A percentile compares a stretch with the other conserved stretches of the same genome.
These are phyloP conservation scores for Xylaria castorea DNA, from an alignment of 495 filamentous ascomycete species.

Conservation along the genomic window DNA sequence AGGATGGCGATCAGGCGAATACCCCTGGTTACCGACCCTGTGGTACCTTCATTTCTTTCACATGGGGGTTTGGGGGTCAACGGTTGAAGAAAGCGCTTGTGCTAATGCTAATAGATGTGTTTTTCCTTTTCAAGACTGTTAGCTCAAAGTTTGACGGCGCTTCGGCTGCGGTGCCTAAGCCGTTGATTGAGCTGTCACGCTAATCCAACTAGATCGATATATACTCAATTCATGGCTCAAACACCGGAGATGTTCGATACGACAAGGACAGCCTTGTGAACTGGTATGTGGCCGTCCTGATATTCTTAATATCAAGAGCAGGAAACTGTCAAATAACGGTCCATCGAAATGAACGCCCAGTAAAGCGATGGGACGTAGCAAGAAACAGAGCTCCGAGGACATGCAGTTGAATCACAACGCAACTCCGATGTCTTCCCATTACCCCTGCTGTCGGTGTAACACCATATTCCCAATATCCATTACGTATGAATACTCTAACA, in stretches of 20 bases:
- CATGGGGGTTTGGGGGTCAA: constrained; percentile 27
- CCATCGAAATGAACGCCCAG: neutral
- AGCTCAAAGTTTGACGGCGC: neutral
- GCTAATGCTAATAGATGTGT: neutral
- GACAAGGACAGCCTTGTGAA: constrained; percentile 13
- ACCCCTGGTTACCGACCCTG: constrained; percentile 21
- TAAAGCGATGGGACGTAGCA: constrained; percentile 1
- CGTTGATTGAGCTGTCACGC: neutral
- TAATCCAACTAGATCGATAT: neutral
- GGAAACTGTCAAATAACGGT: neutral
- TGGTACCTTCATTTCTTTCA: constrained; percentile 20
- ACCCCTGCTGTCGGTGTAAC: neutral
- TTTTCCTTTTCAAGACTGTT: neutral
- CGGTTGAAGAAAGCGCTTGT: neutral
- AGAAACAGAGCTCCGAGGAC: constrained; percentile 7
- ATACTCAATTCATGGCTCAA: neutral
- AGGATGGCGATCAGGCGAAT: constrained; percentile 15
- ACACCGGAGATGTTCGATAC: constrained; percentile 18
- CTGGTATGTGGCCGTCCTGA: neutral
- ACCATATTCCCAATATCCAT: neutral
- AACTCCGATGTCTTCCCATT: constrained; percentile 4
- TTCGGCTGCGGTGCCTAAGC: neutral
- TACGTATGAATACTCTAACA: neutral
- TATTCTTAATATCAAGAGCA: neutral
- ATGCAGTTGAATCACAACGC: neutral